These are phyloP conservation scores for Globisporangium middletonii DNA, from an alignment of 352 stramenopile species.

Conservation along the genomic window DNA sequence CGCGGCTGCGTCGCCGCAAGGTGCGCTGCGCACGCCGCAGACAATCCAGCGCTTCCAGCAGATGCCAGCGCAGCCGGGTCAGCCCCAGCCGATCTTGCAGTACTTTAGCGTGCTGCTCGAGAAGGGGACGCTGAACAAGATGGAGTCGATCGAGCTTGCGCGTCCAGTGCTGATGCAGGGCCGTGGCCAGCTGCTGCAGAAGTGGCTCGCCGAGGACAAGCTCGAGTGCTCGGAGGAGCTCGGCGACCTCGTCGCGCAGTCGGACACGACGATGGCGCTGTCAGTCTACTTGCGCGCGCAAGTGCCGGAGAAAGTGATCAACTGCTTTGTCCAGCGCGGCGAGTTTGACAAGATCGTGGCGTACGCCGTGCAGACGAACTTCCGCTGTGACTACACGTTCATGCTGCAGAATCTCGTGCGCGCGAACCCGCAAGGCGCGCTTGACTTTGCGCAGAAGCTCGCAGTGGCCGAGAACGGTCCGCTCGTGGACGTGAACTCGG, in stretches of 20 bases:
- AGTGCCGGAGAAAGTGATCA: conserved; percentile 98
- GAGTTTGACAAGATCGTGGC: conserved; percentile 99
- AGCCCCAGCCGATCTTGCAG: conserved; percentile 97
- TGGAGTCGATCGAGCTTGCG: conserved; percentile 98
- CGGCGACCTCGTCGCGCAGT: conserved; percentile 94
- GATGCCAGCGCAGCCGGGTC: conserved; percentile 94
- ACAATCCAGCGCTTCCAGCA: conserved; percentile 99
- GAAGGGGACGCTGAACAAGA: conserved; percentile 97
- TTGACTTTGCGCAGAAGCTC: conserved; percentile 98
- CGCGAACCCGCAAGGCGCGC: conserved; percentile 95
- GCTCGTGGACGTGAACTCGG: conserved; percentile 97
- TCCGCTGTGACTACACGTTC: conserved; percentile 98
- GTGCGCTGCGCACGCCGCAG: conserved; percentile 93
- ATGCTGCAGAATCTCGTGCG: conserved; percentile 99
- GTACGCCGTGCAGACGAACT: conserved; percentile 93
- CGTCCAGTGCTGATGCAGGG: conserved; percentile 97
- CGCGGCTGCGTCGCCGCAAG: conserved; percentile 84
- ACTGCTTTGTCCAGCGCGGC: conserved; percentile 98
- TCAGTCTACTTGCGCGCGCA: conserved; percentile 97
- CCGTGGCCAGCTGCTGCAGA: conserved; percentile 97
- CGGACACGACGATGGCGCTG: conserved; percentile 97
- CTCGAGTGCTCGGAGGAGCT: conserved; percentile 97
- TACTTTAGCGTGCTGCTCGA: conserved; percentile 99
- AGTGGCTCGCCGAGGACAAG: conserved; percentile 99
- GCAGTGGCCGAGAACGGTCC: conserved; percentile 92